phyloP scores from a whole-genome alignment of 345 rosid species.

The Moricandia arvensis region DNA sequence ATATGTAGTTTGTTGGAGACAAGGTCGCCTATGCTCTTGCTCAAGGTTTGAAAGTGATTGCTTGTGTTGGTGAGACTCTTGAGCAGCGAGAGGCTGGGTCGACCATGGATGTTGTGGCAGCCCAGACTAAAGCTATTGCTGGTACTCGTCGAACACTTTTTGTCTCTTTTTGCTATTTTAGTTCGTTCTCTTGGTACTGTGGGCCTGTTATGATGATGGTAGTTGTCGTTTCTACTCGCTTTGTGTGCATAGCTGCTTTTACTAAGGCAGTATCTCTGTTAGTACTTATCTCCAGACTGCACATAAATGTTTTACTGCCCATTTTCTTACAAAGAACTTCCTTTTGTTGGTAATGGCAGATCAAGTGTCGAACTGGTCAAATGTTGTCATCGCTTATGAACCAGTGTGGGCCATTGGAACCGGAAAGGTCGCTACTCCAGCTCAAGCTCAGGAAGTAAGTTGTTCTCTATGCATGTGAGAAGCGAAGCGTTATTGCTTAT shows the following conservation, averaged over 20 bases:
- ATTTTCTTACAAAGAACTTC: background rate
- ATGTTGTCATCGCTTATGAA: slow-evolving; percentile 84
- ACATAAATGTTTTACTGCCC: background rate
- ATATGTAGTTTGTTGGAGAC: slow-evolving; percentile 74
- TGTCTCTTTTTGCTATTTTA: background rate
- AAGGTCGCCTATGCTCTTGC: slow-evolving; percentile 93
- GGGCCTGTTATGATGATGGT: background rate
- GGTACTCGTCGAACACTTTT: too few species aligned
- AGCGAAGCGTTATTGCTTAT: background rate
- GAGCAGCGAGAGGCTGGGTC: slow-evolving; percentile 87
- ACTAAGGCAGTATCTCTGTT: too few species aligned
- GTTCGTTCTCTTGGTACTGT: background rate
- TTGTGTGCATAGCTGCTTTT: background rate
- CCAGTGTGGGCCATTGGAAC: slow-evolving; percentile 98
- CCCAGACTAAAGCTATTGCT: slow-evolving; percentile 91
- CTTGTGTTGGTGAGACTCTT: slow-evolving; percentile 92
- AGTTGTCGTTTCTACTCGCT: background rate
- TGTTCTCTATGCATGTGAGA: background rate
- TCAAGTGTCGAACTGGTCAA: slow-evolving; percentile 54
- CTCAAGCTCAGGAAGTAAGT: slow-evolving; percentile 94
- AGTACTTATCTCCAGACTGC: background rate
- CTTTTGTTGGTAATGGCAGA: slow-evolving; percentile 41
- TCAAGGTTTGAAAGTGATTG: slow-evolving; percentile 88
- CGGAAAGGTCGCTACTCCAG: slow-evolving; percentile 88
- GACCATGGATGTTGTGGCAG: slow-evolving; percentile 82